Conservation (phyloP, 164 flowering plant genomes). For the Kingdonia uniflora region DNA sequence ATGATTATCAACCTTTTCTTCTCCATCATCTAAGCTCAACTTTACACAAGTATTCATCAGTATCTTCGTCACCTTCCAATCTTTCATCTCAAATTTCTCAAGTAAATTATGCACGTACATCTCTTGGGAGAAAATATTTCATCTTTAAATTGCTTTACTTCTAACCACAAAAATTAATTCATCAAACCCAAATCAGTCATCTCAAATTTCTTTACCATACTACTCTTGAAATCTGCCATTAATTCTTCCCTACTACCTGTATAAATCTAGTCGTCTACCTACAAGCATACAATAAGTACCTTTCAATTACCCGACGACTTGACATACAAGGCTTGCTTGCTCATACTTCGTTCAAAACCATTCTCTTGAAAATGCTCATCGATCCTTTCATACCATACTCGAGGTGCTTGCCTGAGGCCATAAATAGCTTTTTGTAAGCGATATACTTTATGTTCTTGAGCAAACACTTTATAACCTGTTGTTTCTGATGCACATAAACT, state of each 20-base stretch:
- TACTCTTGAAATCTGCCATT: slow-evolving; percentile 1
- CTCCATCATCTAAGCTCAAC: slow-evolving; percentile 5
- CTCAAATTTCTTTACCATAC: slow-evolving; percentile 5
- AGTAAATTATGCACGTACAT: no score
- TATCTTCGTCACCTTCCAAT: slow-evolving; percentile 1
- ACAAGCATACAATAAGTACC: not conserved
- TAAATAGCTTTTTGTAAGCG: not conserved
- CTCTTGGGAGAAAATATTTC: not conserved
- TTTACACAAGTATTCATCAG: slow-evolving; percentile 6
- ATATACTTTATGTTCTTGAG: not conserved
- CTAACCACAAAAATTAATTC: not conserved
- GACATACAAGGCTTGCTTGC: slow-evolving; percentile 2
- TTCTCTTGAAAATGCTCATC: slow-evolving; percentile 1
- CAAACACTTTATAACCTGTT: not conserved
- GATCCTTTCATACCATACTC: not conserved
- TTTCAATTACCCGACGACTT: not conserved
- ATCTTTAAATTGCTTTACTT: not conserved
- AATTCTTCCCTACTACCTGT: not conserved
- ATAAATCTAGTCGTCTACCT: slow-evolving; percentile 8
- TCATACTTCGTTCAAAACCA: slow-evolving; percentile 2
- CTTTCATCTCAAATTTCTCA: not conserved
- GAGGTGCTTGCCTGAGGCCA: not conserved
- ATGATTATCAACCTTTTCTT: not conserved
- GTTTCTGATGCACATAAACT: no score
- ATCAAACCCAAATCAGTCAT: slow-evolving; percentile 5